Base-by-base conservation (phyloP, 352 stramenopile species). In the Phytophthora brassicae region DNA sequence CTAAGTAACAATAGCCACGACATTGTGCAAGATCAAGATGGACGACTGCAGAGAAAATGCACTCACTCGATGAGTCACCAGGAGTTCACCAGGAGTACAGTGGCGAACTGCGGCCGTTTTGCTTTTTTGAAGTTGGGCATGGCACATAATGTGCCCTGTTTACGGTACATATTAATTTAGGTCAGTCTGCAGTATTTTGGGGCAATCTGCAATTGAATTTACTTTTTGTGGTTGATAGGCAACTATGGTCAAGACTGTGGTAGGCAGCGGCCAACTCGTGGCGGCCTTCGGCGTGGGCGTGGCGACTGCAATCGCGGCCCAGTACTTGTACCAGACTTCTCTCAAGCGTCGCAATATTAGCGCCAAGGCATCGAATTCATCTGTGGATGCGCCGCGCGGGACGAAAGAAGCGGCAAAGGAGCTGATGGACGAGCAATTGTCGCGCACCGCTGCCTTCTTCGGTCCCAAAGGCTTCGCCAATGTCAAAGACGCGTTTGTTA, bases 401-500 rank as follows among this genome's bases (percentile, higher is more conserved):
- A 77, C 77, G 33, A 68, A 75, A 8, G 77, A 70, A 29, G 68
- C 70, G 47, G 65, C 84, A 16, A 60, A 85, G 41, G 75, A 87
- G 58, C 67, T 96, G 23, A 56, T 85, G 54, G 56, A 68, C 36
- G 87, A 96, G 73, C 84, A 94, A 49, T 56, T 99, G 58, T 98
- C 95, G 6, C 87, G 96, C 51, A 98, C 98, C 66, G 69, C 71
- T 28, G 79, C 96, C 4, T 99, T 98, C 77, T 99, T 99, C 60
- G 94, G 94, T 13, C 73, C 96, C 14, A 78, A 98, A 11, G 92
- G 91, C 35, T 97, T 99, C 75, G 51, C 86, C 9, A 80, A 84
- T 38, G 86, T 99, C 51, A 78, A 89, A 54, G 74, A 92, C 58
- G 77, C 88, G 11, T 97, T 96, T 54, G 86, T 99, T 33, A 82